Percentiles rank a stretch among this genome's conserved stretches.
Evolutionary conservation across 2,329 filamentous ascomycete species (phyloP).

Genomic region (Tricladium varicosporioides): DNA sequence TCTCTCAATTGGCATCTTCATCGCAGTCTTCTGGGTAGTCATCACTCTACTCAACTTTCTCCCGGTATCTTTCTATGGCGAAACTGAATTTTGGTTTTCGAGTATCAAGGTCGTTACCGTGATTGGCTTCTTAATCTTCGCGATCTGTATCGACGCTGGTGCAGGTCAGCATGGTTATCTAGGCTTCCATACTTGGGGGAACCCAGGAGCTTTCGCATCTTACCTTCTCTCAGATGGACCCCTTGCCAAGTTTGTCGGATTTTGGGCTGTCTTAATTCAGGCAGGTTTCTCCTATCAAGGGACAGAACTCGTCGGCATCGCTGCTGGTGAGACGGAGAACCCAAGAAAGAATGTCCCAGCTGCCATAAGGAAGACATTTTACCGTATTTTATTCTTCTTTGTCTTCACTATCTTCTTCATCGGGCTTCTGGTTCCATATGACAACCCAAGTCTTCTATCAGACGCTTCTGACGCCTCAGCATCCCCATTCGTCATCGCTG

Average conservation of each 20-base stretch:
- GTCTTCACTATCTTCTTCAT: slow-evolving; percentile 66
- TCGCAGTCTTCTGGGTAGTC: slow-evolving; percentile 69
- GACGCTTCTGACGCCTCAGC: slow-evolving; percentile 55
- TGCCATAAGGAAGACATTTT: slow-evolving; percentile 74
- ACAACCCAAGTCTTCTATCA: slow-evolving; percentile 52
- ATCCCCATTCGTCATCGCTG: slow-evolving; percentile 62
- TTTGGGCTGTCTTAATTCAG: slow-evolving; percentile 67
- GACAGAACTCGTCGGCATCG: slow-evolving; percentile 73
- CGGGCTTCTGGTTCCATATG: slow-evolving; percentile 66
- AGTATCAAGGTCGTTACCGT: slow-evolving; percentile 76
- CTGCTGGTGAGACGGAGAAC: slow-evolving; percentile 74
- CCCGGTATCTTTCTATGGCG: slow-evolving; percentile 70
- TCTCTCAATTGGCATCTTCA: slow-evolving; percentile 69
- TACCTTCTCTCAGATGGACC: slow-evolving; percentile 51
- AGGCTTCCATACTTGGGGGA: slow-evolving; percentile 69
- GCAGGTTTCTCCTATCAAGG: slow-evolving; percentile 72
- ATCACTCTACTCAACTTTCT: slow-evolving; percentile 70
- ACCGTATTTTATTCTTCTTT: slow-evolving; percentile 70
- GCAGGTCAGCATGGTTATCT: slow-evolving; percentile 68
- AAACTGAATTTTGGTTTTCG: slow-evolving; percentile 77
- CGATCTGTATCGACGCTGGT: slow-evolving; percentile 72
- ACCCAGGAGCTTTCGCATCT: slow-evolving; percentile 66
- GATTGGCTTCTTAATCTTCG: slow-evolving; percentile 73
- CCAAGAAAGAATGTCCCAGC: slow-evolving; percentile 69
- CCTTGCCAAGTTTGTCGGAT: slow-evolving; percentile 63